Conservation (phyloP, 768 basidiomycete genomes). For the Lactifluus echinatus region DNA sequence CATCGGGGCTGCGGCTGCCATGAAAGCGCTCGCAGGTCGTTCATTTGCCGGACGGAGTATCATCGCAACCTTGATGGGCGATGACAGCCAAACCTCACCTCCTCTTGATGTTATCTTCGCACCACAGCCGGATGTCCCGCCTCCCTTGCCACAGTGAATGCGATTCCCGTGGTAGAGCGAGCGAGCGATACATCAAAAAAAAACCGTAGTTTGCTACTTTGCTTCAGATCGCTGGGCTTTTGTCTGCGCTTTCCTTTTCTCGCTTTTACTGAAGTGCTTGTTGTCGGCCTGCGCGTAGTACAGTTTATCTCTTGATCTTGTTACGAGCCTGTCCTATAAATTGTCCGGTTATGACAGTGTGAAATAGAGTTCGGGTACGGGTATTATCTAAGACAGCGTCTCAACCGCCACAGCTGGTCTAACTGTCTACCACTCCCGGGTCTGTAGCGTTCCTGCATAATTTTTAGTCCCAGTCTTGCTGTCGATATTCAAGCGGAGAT, state of each 20-base stretch:
- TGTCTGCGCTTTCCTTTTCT: neutral
- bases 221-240: conserved; percentile 4
- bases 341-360: neutral
- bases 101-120: conserved; percentile 78
- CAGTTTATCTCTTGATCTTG: neutral
- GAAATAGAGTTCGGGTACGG: too few relatives aligned
- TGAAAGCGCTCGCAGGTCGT: conserved; percentile 84
- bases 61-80: conserved; percentile 73
- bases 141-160: conserved; percentile 49
- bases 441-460: too few relatives aligned
- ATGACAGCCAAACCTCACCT: conserved; percentile 80
- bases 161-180: neutral
- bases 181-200: neutral
- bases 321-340: neutral
- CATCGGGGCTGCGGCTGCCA: conserved; percentile 54
- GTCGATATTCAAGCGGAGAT: too few relatives aligned
- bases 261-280: neutral
- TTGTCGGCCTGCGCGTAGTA: neutral
- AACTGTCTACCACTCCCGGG: too few relatives aligned
- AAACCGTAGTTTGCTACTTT: neutral
- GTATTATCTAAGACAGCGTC: too few relatives aligned
- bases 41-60: conserved; percentile 83
- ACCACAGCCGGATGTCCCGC: conserved; percentile 74
- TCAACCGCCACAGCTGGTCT: too few relatives aligned
- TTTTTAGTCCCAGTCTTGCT: too few relatives aligned